Evolutionary conservation across 2,329 filamentous ascomycete species (phyloP).

Genomic region (Botrytis fabae): DNA sequence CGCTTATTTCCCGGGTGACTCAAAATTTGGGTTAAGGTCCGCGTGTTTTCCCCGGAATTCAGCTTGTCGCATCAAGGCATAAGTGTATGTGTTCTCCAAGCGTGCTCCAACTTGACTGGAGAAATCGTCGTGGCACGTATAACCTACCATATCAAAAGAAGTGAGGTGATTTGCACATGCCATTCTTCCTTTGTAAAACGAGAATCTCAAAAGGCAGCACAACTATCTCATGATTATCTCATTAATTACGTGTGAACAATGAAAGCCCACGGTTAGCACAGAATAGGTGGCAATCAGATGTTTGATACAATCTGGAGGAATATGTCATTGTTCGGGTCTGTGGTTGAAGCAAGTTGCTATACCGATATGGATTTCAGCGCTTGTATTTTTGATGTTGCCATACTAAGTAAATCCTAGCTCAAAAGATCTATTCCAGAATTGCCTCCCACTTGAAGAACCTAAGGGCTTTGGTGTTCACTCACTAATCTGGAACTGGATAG

Average conservation of each 20-base stretch:
- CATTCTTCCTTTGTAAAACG: neutral
- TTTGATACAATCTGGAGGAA: neutral
- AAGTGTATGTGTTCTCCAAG: neutral
- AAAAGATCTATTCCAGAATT: neutral
- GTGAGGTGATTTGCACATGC: neutral
- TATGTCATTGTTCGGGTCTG: neutral
- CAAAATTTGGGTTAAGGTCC: neutral
- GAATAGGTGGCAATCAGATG: neutral
- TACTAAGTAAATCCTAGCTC: neutral
- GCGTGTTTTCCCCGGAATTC: neutral
- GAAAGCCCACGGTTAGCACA: neutral
- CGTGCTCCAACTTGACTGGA: constrained; percentile 4
- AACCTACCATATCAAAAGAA: neutral
- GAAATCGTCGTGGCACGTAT: neutral
- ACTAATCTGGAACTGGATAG: neutral
- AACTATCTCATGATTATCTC: neutral
- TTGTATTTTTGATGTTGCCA: neutral
- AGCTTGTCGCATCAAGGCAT: neutral
- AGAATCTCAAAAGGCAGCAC: neutral
- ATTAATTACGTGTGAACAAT: neutral
- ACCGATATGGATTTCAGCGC: neutral
- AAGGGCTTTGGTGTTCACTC: constrained; percentile 6
- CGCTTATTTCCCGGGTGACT: neutral
- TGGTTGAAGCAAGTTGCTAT: neutral
- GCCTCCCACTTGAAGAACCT: neutral